Percentiles rank a stretch among this genome's conserved stretches.
Evolutionary conservation across 2,329 filamentous ascomycete genomes (phyloP).

Genomic region (Ophiostoma pallidulum): DNA sequence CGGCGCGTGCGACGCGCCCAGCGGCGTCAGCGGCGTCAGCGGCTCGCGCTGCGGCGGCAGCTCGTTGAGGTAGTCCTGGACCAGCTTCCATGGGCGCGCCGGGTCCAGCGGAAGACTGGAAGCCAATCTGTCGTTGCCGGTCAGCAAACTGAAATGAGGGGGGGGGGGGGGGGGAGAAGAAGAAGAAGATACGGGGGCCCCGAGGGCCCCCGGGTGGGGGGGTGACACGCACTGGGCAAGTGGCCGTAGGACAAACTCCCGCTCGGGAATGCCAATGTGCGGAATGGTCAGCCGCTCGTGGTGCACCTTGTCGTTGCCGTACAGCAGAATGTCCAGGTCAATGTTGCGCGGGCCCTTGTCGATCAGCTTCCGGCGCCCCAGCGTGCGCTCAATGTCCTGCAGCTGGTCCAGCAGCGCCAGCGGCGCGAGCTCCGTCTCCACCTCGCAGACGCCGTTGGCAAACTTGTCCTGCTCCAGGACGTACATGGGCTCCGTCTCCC

Average conservation of each 20-base stretch:
- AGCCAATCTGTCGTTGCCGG: conserved; percentile 36
- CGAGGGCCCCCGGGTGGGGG: too few relatives aligned
- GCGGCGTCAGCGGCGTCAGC: conserved; percentile 50
- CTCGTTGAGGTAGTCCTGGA: conserved; percentile 52
- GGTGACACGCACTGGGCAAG: conserved; percentile 65
- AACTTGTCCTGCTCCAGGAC: conserved; percentile 81
- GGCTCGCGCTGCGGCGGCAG: conserved; percentile 39
- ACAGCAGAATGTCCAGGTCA: conserved; percentile 85
- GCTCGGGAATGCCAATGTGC: conserved; percentile 74
- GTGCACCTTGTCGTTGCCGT: conserved; percentile 55
- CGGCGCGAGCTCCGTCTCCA: conserved; percentile 70
- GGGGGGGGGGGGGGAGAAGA: too few relatives aligned
- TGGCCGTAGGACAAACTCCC: conserved; percentile 87
- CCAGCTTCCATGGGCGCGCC: conserved; percentile 48
- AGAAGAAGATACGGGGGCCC: background rate
- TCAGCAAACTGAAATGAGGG: too few relatives aligned
- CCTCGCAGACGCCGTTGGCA: conserved; percentile 85
- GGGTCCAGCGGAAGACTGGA: conserved; percentile 44
- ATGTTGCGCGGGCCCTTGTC: conserved; percentile 94
- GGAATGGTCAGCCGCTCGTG: conserved; percentile 73
- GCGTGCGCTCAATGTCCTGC: conserved; percentile 69
- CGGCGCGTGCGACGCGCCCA: conserved; percentile 38
- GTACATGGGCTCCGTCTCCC: conserved; percentile 97
- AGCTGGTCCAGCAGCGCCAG: conserved; percentile 68
- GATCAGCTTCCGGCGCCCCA: conserved; percentile 74